phyloP scores from a whole-genome alignment of 108 stramenopile genomes.

The Pseudonitzschia multiseries region DNA sequence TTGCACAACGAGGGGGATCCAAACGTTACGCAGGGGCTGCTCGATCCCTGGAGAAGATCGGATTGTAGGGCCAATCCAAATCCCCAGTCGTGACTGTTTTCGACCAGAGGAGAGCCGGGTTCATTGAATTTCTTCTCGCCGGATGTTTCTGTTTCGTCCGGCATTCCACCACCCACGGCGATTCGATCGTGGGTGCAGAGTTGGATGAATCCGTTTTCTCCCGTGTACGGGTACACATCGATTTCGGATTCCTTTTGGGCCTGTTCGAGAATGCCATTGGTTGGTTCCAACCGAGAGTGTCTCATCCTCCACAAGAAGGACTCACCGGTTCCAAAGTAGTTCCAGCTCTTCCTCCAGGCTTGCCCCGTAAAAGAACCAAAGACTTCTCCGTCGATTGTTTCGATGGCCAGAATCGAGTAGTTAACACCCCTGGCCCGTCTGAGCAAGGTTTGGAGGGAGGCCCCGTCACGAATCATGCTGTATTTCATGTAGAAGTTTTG shows the following conservation, averaged over 20 bases:
- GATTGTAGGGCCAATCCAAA: conserved; percentile 69
- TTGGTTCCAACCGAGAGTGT: conserved; percentile 46
- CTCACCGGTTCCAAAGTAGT: conserved; percentile 70
- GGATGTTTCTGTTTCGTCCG: background rate
- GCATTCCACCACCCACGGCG: conserved; percentile 73
- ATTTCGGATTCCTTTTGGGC: conserved; percentile 75
- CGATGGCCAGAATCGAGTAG: conserved; percentile 65
- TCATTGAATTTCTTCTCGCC: conserved; percentile 30
- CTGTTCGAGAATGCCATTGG: conserved; percentile 63
- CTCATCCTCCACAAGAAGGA: conserved; percentile 72
- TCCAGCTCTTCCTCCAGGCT: conserved; percentile 60
- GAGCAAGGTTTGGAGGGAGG: conserved; percentile 59
- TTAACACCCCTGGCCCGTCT: conserved; percentile 59
- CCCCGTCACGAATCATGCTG: conserved; percentile 75
- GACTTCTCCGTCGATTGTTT: conserved; percentile 73
- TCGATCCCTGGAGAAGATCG: conserved; percentile 63
- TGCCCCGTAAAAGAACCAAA: conserved; percentile 72
- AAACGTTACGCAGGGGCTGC: conserved; percentile 78
- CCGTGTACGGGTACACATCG: conserved; percentile 76
- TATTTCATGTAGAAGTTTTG: conserved; percentile 79
- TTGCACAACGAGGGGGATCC: conserved; percentile 52
- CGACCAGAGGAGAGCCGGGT: conserved; percentile 2
- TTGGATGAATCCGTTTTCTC: conserved; percentile 65
- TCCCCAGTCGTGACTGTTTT: conserved; percentile 48
- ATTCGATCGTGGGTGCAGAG: conserved; percentile 67